Base-by-base conservation (phyloP, 2,329 filamentous ascomycete species). In the Sordariomycetes sp. region DNA sequence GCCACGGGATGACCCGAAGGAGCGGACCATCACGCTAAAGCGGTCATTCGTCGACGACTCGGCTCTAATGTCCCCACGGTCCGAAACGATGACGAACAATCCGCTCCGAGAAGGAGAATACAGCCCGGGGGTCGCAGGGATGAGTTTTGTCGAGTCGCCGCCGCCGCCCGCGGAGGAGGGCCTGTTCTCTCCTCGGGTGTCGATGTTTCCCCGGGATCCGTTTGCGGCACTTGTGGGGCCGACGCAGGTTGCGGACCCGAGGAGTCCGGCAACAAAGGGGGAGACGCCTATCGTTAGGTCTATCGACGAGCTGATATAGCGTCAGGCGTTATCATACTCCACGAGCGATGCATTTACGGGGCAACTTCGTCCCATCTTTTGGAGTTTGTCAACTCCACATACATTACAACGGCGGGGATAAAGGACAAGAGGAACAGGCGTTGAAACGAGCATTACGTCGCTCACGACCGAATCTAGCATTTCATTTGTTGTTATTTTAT, bases 251-350 rank as follows among this genome's bases (percentile, higher is more conserved):
- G 76, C 76, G 16, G 87, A 92, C 67, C 89, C 89, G 16, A 76
- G 89, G 64, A 91, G 88, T 68, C 88, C 88, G 18, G 86, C 87
- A 0, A 88, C 86, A 14, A 83, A 81, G 65, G 88, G 88, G 46
- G 86, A 88, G 68, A 84, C 83, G 59, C 87, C 88, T 3, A 91
- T 93, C 61, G 83, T 85, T 56, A 79, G 88, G 59, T 91, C 86
- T 60, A 93, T 93, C 65, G 86, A 89, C 68, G 88, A 91, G 66
- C 76, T 90, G 56, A 75, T 92, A 70, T 91, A 78, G 76, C 53
- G 20, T 10, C 28, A 28, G 51, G 4, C 51, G 4, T 43, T 14
- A 37, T 14, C 18, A n/a, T 4, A 43, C 18, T 43, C 4, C 18
- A 14, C 37, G 6, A 10, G 37, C 3, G 14, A 4, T 43, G 37